Evolutionary conservation across 805 yeast species (phyloP).

Genomic region (Ogataea trehaloabstinens): DNA sequence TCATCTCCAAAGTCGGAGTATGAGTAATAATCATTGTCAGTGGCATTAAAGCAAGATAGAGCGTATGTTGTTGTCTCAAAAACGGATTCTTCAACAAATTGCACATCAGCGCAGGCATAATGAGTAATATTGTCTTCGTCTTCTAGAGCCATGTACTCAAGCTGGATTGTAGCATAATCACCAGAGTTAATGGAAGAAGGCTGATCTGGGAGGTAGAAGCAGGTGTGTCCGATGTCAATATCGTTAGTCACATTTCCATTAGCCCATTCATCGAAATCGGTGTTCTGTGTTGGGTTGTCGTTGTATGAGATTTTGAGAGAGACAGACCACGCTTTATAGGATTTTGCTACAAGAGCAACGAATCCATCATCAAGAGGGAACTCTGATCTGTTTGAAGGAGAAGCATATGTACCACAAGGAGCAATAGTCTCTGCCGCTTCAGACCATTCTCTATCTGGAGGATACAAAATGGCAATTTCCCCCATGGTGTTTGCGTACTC

Average conservation of each 20-base stretch:
- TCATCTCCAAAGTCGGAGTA: constrained; percentile 8
- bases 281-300: constrained; percentile 36
- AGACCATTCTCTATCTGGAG: constrained; percentile 44
- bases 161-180: constrained; percentile 44
- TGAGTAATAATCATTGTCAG: constrained; percentile 37
- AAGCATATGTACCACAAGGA: constrained; percentile 43
- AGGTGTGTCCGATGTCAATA: constrained; percentile 44
- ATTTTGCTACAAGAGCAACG: constrained; percentile 44
- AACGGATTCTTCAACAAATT: constrained; percentile 41
- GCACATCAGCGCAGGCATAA: constrained; percentile 45
- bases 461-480: constrained; percentile 40
- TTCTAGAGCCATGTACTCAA: constrained; percentile 44
- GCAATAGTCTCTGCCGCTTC: constrained; percentile 43
- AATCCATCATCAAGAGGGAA: constrained; percentile 49
- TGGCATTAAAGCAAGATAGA: constrained; percentile 40
- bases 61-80: constrained; percentile 35
- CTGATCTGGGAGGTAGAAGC: constrained; percentile 44
- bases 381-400: constrained; percentile 38
- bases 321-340: constrained; percentile 37
- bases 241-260: constrained; percentile 38
- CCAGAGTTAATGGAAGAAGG: constrained; percentile 37
- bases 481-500: constrained; percentile 38
- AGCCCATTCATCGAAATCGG: constrained; percentile 40
- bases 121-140: constrained; percentile 38
- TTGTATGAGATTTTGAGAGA: constrained; percentile 41